Percentiles rank a stretch among this genome's conserved stretches.
Conservation (phyloP, 257 asterid genomes). For the Solanum infundibuliforme region DNA sequence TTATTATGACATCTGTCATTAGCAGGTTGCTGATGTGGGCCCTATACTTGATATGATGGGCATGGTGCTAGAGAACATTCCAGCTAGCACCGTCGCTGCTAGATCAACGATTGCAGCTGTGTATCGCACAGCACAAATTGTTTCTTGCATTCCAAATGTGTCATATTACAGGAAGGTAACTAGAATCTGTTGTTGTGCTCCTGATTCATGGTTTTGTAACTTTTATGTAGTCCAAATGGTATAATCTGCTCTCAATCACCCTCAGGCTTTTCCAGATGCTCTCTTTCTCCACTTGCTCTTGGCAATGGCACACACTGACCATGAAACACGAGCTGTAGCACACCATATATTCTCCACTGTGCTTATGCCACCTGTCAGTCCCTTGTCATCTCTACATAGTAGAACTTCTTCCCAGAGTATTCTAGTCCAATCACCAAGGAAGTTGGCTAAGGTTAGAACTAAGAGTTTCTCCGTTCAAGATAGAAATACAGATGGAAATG, state of each 20-base stretch:
- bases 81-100: slow-evolving; percentile 15
- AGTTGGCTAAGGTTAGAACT: slow-evolving; percentile 12
- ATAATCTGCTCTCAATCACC: not conserved
- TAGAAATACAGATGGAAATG: slow-evolving; percentile 11
- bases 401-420: slow-evolving; percentile 12
- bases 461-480: slow-evolving; percentile 22
- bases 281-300: slow-evolving; percentile 41
- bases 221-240: not conserved
- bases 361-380: slow-evolving; percentile 31
- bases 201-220: not conserved
- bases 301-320: slow-evolving; percentile 44
- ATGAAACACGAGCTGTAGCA: slow-evolving; percentile 34
- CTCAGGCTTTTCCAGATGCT: slow-evolving; percentile 42
- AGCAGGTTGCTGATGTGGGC: slow-evolving; percentile 40
- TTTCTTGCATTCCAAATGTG: slow-evolving; percentile 30
- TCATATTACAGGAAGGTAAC: slow-evolving; percentile 30
- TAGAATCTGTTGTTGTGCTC: not conserved
- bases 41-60: slow-evolving; percentile 43
- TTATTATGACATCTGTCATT: not conserved
- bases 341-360: slow-evolving; percentile 36
- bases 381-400: slow-evolving; percentile 12
- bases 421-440: slow-evolving; percentile 11
- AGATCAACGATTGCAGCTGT: slow-evolving; percentile 34
- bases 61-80: slow-evolving; percentile 37
- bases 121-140: slow-evolving; percentile 30